These are phyloP conservation scores for Breynia disticha DNA, from an alignment of 441 rosid species.

Conservation along the genomic window DNA sequence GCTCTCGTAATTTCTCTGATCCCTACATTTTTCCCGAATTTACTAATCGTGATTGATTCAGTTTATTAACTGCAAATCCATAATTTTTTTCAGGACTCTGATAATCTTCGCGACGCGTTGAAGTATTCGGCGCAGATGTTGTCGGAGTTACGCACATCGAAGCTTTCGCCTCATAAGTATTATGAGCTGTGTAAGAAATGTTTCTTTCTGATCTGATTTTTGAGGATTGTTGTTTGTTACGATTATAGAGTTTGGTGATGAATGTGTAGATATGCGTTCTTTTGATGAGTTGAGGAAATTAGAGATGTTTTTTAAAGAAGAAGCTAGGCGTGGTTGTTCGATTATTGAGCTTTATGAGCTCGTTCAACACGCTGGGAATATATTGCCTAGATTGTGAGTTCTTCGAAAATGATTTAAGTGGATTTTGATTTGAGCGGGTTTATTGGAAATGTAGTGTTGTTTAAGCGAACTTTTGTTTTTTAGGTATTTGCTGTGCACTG, in stretches of 20 bases:
- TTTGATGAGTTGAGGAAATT: slow-evolving; percentile 91
- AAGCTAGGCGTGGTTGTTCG: slow-evolving; percentile 87
- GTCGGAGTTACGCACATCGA: slow-evolving; percentile 90
- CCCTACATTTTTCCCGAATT: background rate
- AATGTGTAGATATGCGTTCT: slow-evolving; percentile 85
- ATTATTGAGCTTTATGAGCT: slow-evolving; percentile 92
- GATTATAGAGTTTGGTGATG: too few relatives aligned
- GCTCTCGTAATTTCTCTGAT: slow-evolving; percentile 55
- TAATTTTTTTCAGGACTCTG: slow-evolving; percentile 55
- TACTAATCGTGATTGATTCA: background rate
- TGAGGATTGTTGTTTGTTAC: background rate
- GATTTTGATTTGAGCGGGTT: too few relatives aligned
- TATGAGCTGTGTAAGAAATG: slow-evolving; percentile 66
- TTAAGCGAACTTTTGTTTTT: background rate
- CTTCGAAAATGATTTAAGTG: too few relatives aligned
- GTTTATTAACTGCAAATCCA: background rate
- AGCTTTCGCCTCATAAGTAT: slow-evolving; percentile 93
- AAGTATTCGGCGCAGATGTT: slow-evolving; percentile 98
- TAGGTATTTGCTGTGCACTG: slow-evolving; percentile 90
- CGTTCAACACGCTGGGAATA: slow-evolving; percentile 97
- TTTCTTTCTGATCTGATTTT: background rate
- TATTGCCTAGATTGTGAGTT: slow-evolving; percentile 92
- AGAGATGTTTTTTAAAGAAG: slow-evolving; percentile 89
- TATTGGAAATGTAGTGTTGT: too few relatives aligned
- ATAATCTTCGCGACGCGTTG: slow-evolving; percentile 87